These are phyloP conservation scores for Populus hybrid DNA, from an alignment of 441 rosid species.

Conservation along the genomic window DNA sequence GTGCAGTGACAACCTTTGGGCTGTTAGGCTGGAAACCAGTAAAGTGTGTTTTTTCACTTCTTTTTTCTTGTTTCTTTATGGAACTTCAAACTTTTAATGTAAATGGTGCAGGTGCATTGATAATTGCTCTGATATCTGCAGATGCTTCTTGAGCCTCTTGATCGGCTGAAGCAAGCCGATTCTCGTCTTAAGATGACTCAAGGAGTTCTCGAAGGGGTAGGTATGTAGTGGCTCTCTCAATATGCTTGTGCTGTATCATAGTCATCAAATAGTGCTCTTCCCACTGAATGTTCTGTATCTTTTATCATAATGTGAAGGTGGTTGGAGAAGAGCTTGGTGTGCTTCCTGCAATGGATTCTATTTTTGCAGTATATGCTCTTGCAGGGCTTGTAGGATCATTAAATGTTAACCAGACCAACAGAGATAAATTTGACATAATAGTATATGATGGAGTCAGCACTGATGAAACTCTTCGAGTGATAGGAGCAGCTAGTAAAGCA, in stretches of 20 bases:
- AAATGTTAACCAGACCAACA: constrained; percentile 37
- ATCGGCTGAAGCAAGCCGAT: constrained; percentile 73
- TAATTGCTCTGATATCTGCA: constrained; percentile 28
- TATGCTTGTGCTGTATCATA: constrained; percentile 1
- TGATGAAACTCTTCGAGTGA: constrained; percentile 77
- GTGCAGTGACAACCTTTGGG: constrained; percentile 62
- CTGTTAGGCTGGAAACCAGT: constrained; percentile 73
- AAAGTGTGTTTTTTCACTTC: constrained; percentile 42
- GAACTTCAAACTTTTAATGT: not conserved
- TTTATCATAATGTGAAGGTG: constrained; percentile 44
- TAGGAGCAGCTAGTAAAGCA: constrained; percentile 69
- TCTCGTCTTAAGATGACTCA: constrained; percentile 70
- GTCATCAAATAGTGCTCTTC: not conserved
- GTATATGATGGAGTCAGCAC: constrained; percentile 68
- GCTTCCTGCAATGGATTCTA: constrained; percentile 95
- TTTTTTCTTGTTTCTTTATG: not conserved
- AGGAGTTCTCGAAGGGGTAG: constrained; percentile 94
- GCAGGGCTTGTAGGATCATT: constrained; percentile 58
- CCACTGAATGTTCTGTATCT: constrained; percentile 2
- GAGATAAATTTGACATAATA: constrained; percentile 51
- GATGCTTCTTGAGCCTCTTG: constrained; percentile 91
- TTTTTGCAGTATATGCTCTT: constrained; percentile 55
- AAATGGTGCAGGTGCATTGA: constrained; percentile 4
- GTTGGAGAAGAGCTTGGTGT: constrained; percentile 97
- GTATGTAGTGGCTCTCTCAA: constrained; percentile 45